phyloP scores from a whole-genome alignment of 306 rosid species.

The Oxytropis ochrocephala region DNA sequence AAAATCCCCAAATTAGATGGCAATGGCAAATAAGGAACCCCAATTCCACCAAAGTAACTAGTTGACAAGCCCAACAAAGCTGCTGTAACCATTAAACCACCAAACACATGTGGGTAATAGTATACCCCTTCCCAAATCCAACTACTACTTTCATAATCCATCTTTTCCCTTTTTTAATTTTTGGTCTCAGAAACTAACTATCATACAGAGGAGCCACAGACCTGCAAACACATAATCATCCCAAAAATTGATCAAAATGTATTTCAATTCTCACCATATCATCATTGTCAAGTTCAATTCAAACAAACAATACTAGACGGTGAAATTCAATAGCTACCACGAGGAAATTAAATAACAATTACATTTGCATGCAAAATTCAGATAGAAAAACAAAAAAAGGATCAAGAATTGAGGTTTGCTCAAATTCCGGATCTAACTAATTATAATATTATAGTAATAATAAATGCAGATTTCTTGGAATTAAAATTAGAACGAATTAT shows the following conservation, averaged over 20 bases:
- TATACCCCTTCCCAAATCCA: constrained; percentile 96
- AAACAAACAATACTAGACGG: neutral
- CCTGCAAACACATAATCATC: constrained; percentile 16
- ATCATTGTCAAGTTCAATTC: neutral
- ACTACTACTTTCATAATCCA: constrained; percentile 74
- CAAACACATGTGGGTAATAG: constrained; percentile 73
- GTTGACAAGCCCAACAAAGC: constrained; percentile 91
- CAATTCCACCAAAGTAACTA: constrained; percentile 76
- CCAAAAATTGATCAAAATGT: constrained; percentile 4
- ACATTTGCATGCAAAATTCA: constrained; percentile 20
- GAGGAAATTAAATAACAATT: constrained; percentile 4
- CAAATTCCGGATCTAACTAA: constrained; percentile 18
- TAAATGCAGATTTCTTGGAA: neutral
- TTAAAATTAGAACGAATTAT: neutral
- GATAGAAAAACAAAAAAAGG: neutral
- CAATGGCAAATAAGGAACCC: constrained; percentile 47
- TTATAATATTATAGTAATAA: neutral
- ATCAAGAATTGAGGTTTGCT: neutral
- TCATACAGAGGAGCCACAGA: constrained; percentile 68
- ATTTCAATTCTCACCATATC: neutral
- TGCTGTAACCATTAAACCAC: constrained; percentile 95
- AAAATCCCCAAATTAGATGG: constrained; percentile 68
- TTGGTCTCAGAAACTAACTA: constrained; percentile 14
- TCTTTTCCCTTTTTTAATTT: neutral
- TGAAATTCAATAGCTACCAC: neutral